A percentile compares a stretch with the other conserved stretches of the same genome.
Conservation (phyloP, 2,329 filamentous ascomycete species). For the Chrysosporium keratinophilum region DNA sequence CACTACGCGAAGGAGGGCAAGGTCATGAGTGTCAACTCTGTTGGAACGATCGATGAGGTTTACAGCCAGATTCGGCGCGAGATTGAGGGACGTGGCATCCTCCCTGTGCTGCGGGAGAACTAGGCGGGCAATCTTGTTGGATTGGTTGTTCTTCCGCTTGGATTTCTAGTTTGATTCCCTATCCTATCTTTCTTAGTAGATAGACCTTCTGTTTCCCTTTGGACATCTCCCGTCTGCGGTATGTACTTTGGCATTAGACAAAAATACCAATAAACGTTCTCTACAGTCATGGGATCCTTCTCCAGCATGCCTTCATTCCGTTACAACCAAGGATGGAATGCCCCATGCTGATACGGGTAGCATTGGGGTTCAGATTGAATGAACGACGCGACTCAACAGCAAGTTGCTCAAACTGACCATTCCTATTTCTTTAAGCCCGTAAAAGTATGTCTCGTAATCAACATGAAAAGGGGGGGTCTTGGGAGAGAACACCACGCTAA, state of each 20-base stretch:
- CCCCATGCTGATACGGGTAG: too few species aligned
- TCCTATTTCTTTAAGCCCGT: constrained; percentile 2
- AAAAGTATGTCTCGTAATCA: constrained; percentile 10
- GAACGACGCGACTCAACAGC: too few species aligned
- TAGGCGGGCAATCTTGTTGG: constrained; percentile 5
- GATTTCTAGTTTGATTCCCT: too few species aligned
- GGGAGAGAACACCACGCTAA: constrained; percentile 1
- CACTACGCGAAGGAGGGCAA: constrained; percentile 65
- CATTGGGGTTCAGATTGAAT: too few species aligned
- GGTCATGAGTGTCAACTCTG: constrained; percentile 71
- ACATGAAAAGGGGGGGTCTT: constrained; percentile 1
- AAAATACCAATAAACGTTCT: too few species aligned
- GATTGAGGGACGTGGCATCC: constrained; percentile 37
- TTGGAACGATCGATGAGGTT: constrained; percentile 54
- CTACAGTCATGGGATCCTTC: too few species aligned
- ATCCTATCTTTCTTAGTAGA: too few species aligned
- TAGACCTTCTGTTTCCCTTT: too few species aligned
- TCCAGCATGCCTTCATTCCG: too few species aligned
- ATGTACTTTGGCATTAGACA: too few species aligned
- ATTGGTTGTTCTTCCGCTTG: background rate
- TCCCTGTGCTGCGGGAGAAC: constrained; percentile 17
- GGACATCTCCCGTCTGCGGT: background rate
- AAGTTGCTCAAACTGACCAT: constrained; percentile 4
- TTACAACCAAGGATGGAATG: too few species aligned
- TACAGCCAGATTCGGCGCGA: constrained; percentile 45